Base-by-base conservation (phyloP, 306 rosid species). In the Castanea mollissima region DNA sequence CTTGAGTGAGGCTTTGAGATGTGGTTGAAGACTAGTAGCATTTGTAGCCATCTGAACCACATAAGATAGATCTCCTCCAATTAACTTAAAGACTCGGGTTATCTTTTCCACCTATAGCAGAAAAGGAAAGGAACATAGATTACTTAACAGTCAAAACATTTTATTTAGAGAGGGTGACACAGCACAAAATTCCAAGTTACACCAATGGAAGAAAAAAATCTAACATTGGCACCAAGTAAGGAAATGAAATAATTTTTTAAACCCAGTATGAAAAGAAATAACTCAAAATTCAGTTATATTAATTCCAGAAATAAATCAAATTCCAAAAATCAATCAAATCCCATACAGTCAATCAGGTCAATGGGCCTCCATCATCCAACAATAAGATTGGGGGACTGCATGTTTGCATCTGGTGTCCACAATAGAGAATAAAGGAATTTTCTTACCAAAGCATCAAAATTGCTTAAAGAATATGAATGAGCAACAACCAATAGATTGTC, bases 1-100 rank as follows among this genome's bases (percentile, higher is more conserved):
- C 80, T 87, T 84, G 76, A 93, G 86, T 6, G 78, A 56, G 38
- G 97, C 98, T 88, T 91, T 90, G 25, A 93, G 72, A 84, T 91
- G 97, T 31, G 93, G 92, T 81, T 86, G 86, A 74, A 93, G 93
- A 68, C 82, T 73, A 19, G 87, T 78, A 70, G 81, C 71, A 79
- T 87, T 79, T 51, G 98, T 93, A 74, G 98, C 92, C 95, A 93
- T 90, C 81, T 89, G 84, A 89, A 93, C 92, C 34, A 83, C 91
- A 65, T 93, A 93, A 57, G 87, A 76, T 74, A 93, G 86, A 63
- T 70, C 81, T 65, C 85, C 93, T 62, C 89, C 92, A 81, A 82
- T 88, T 27, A 91, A 41, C 86, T 82, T 74, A 56, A 90, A 90
- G 80, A 78, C 75, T 76, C 98, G 81, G 75, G 68, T 65, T 59